These are phyloP conservation scores for Blastobotrys niveus DNA, from an alignment of 1,139 yeast species.

Conservation along the genomic window DNA sequence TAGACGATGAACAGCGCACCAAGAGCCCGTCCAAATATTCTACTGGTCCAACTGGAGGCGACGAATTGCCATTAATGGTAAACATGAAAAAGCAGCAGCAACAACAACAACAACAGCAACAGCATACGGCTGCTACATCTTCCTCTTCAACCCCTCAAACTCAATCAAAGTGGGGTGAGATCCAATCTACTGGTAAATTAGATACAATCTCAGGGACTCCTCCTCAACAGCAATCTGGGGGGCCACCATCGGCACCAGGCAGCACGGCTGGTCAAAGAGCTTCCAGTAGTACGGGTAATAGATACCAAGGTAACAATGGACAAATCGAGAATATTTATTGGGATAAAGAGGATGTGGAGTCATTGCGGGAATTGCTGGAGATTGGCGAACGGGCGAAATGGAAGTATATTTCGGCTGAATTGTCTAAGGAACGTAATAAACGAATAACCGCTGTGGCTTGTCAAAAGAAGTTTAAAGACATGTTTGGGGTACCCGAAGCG, in stretches of 20 bases:
- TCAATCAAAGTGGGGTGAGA: background rate
- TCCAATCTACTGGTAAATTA: background rate
- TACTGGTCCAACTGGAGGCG: background rate
- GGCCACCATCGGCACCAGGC: constrained; percentile 8
- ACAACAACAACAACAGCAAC: constrained; percentile 1
- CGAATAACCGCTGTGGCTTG: constrained; percentile 41
- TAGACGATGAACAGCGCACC: constrained; percentile 7
- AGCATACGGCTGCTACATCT: background rate
- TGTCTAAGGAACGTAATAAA: constrained; percentile 30
- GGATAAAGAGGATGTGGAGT: constrained; percentile 35
- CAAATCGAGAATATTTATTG: constrained; percentile 24
- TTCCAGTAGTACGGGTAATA: background rate
- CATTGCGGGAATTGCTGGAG: constrained; percentile 34
- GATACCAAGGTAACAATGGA: constrained; percentile 1
- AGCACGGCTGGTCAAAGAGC: background rate
- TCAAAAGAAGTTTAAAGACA: constrained; percentile 38
- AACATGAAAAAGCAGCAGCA: constrained; percentile 6
- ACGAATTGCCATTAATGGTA: constrained; percentile 2
- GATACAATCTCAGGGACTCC: too few relatives aligned
- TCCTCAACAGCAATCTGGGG: constrained; percentile 2
- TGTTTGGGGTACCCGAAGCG: constrained; percentile 40
- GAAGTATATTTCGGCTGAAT: constrained; percentile 37
- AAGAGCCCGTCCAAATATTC: background rate
- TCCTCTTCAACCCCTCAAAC: background rate
- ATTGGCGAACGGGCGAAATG: constrained; percentile 41